A percentile compares a stretch with the other conserved stretches of the same genome.
These are phyloP conservation scores for Nemania diffusa DNA, from an alignment of 2,329 filamentous ascomycete genomes.

Conservation along the genomic window DNA sequence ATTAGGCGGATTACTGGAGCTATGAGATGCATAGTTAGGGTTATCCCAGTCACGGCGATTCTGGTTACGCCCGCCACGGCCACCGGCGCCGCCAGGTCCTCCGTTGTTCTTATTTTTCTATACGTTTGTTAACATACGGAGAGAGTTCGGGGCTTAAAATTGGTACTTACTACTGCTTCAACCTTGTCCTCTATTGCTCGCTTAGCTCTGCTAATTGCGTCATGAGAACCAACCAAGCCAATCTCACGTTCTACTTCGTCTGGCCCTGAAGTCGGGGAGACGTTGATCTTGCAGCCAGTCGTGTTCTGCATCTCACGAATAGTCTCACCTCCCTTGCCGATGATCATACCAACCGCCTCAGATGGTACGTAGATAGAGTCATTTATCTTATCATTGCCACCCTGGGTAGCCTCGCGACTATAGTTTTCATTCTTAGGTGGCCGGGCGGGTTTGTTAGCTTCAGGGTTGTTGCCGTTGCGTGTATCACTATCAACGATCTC, in stretches of 20 bases:
- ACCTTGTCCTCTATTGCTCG: slow-evolving; percentile 91
- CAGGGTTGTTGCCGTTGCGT: slow-evolving; percentile 56
- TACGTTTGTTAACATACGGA: slow-evolving; percentile 45
- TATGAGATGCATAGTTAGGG: slow-evolving; percentile 62
- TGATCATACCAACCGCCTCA: slow-evolving; percentile 95
- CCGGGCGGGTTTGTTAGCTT: slow-evolving; percentile 51
- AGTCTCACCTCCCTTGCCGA: slow-evolving; percentile 92
- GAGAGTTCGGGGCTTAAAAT: neutral
- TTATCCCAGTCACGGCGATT: slow-evolving; percentile 66
- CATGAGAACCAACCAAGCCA: slow-evolving; percentile 79
- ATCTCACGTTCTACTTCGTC: slow-evolving; percentile 87
- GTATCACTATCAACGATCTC: slow-evolving; percentile 95
- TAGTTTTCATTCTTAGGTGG: slow-evolving; percentile 51
- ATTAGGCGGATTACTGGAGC: slow-evolving; percentile 56
- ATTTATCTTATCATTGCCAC: slow-evolving; percentile 73
- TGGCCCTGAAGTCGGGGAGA: slow-evolving; percentile 81
- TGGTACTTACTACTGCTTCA: slow-evolving; percentile 78
- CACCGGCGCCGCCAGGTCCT: slow-evolving; percentile 58
- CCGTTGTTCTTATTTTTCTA: slow-evolving; percentile 66
- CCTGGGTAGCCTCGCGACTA: slow-evolving; percentile 55
- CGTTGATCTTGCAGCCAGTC: slow-evolving; percentile 94
- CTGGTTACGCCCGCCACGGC: slow-evolving; percentile 51
- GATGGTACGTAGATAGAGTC: slow-evolving; percentile 88
- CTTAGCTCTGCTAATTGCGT: slow-evolving; percentile 84
- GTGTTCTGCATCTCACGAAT: slow-evolving; percentile 92